Evolutionary conservation across 1,284 basidiomycete species (phyloP).

Genomic region (Malassezia equina): DNA sequence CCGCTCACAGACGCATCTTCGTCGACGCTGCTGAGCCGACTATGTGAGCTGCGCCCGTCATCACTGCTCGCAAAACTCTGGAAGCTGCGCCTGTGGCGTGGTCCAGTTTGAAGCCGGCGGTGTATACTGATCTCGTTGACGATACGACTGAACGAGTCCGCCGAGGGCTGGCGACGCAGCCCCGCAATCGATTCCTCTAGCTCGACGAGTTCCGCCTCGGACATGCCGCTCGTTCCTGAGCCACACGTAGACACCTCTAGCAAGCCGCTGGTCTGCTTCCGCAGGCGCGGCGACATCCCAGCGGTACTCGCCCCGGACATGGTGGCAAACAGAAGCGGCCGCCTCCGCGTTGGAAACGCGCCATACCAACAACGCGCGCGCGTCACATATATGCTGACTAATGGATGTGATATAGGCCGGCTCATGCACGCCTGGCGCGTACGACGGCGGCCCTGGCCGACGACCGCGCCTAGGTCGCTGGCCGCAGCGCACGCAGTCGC

Average conservation of each 20-base stretch:
- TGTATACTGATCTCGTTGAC: slow-evolving; percentile 15
- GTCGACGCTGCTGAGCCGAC: not conserved
- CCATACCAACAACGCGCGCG: not conserved
- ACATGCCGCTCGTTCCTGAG: not conserved
- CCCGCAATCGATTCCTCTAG: slow-evolving; percentile 8
- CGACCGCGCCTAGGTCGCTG: slow-evolving; percentile 26
- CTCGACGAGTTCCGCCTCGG: slow-evolving; percentile 6
- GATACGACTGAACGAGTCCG: slow-evolving; percentile 13
- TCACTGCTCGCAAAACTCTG: slow-evolving; percentile 14
- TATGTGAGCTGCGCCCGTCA: slow-evolving; percentile 6
- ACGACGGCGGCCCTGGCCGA: not conserved
- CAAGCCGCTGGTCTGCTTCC: slow-evolving; percentile 1
- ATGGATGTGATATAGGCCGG: not conserved
- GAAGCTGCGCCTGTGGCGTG: not conserved
- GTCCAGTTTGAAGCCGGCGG: not conserved
- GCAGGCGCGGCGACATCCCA: slow-evolving; percentile 2
- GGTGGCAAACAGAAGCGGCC: not conserved
- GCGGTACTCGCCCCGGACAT: not conserved
- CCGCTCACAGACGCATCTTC: not conserved
- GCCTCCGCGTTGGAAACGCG: not conserved
- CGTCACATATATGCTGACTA: not conserved
- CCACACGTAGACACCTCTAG: slow-evolving; percentile 4
- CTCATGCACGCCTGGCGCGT: not conserved
- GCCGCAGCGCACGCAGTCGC: slow-evolving; percentile 46
- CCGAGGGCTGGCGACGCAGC: slow-evolving; percentile 7